Evolutionary conservation across 345 rosid genomes (phyloP), one percentile per base, ranked within the genome.

Genomic region (Mallotus nudiflorus): DNA sequence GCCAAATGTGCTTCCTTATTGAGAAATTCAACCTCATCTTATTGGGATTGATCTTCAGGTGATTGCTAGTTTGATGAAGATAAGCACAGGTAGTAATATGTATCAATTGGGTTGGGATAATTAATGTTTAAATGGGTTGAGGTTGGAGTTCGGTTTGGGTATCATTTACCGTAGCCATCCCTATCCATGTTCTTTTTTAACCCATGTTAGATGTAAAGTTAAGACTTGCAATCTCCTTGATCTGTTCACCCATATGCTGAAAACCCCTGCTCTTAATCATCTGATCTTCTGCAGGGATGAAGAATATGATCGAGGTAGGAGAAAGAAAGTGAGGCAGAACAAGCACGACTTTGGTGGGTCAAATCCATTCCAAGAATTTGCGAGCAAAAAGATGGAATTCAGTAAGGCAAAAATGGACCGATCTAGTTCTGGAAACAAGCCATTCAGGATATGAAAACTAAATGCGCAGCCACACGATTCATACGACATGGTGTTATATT

Each of bases 231-330:
- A 29, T 18, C 4, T n/a, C 40, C 37, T 5, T 57, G 44, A 56
- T 12, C 37, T 33, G 37, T 33, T 33, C 37, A 33, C 37, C 37
- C 3, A 33, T 33, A 3, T 33, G n/a, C 19, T 42, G 33, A 20
- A 22, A 20, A n/a, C 10, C 49, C 42, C 0, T 59, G 69, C 33
- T 67, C 45, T 0, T 35, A 42, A 27, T 10, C 19, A n/a, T n/a
- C 29, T 44, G 9, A 18, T 62, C 35, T 28, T 52, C 3, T 24
- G 1, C 78, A 95, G 99, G 97, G 99, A 95, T 67, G 97, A 89
- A 72, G 97, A 92, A 73, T 95, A 95, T 70, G 99, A 95, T 69
- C 83, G 78, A n/a, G 99, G 99, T 19, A 95, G 81, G 87, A 85
- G 90, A 78, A 95, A 89, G 89, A 95, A 95, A 82, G 65, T 89